phyloP scores from a whole-genome alignment of 75 land plant species.

The Sequoia sempervirens region DNA sequence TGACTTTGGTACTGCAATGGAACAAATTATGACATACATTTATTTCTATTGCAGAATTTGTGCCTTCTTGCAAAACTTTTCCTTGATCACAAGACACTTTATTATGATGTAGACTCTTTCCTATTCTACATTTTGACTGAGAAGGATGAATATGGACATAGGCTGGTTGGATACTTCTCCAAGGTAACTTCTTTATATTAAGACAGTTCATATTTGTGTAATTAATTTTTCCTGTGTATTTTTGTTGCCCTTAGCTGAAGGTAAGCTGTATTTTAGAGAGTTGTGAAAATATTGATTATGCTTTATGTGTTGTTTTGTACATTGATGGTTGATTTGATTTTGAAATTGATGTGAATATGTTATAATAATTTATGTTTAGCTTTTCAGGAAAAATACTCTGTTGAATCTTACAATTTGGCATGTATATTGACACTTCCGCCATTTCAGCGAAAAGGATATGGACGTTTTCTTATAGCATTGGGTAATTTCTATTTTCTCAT shows the following conservation, averaged over 20 bases:
- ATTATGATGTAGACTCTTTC: slow-evolving; percentile 54
- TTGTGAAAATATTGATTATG: background rate
- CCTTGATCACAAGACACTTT: slow-evolving; percentile 52
- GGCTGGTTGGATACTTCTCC: slow-evolving; percentile 48
- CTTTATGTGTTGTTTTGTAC: background rate
- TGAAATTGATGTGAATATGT: background rate
- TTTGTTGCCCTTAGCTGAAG: background rate
- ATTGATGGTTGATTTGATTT: slow-evolving; percentile 1
- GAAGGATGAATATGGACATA: slow-evolving; percentile 28
- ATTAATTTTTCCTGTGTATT: background rate
- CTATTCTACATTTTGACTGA: slow-evolving; percentile 51
- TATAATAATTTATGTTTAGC: background rate
- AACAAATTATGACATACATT: background rate
- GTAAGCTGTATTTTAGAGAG: background rate
- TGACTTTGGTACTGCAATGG: background rate
- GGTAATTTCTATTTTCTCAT: slow-evolving; percentile 15
- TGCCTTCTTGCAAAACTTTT: slow-evolving; percentile 56
- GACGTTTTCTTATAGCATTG: slow-evolving; percentile 44
- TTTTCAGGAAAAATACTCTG: slow-evolving; percentile 44
- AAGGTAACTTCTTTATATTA: slow-evolving; percentile 23
- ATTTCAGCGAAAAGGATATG: slow-evolving; percentile 54
- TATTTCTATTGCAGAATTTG: slow-evolving; percentile 32
- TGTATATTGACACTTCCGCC: slow-evolving; percentile 55
- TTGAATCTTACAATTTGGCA: slow-evolving; percentile 48
- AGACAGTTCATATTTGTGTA: background rate